Evolutionary conservation across 192 early-diverging fungal genomes (phyloP).

Genomic region (Coemansia sp.): DNA sequence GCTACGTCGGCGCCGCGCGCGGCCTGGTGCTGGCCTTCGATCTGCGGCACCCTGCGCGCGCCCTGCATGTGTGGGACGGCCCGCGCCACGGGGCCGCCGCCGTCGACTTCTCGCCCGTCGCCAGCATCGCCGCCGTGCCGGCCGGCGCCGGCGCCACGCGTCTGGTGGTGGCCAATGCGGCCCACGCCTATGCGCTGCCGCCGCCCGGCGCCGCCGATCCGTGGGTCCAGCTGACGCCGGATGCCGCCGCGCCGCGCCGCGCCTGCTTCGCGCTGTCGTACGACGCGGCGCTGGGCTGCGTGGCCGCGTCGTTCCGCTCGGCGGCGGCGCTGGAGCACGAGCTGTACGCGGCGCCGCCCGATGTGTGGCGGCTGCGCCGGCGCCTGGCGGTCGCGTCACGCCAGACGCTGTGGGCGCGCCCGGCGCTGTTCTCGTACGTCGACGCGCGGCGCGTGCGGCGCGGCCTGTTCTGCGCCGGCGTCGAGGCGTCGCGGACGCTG

Average conservation of each 20-base stretch:
- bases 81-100: conserved; percentile 8
- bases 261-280: conserved; percentile 34
- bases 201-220: neutral
- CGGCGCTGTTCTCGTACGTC: conserved; percentile 32
- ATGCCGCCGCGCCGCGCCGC: too few species aligned
- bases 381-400: conserved; percentile 17
- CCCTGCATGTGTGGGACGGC: conserved; percentile 22
- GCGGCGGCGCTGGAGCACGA: conserved; percentile 20
- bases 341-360: conserved; percentile 12
- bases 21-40: conserved; percentile 32
- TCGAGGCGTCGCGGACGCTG: conserved; percentile 25
- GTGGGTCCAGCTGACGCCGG: conserved; percentile 37
- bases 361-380: conserved; percentile 6
- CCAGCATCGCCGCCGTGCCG: conserved; percentile 19
- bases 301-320: conserved; percentile 36
- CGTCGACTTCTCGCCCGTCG: conserved; percentile 28
- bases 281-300: conserved; percentile 10
- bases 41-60: conserved; percentile 10
- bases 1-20: conserved; percentile 23
- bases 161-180: conserved; percentile 36
- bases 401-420: conserved; percentile 31
- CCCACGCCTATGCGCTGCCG: conserved; percentile 27
- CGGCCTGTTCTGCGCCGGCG: conserved; percentile 38
- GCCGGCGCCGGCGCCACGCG: neutral
- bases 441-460: neutral